These are phyloP conservation scores for Phytopythium ostracodes DNA, from an alignment of 352 stramenopile genomes.

Conservation along the genomic window DNA sequence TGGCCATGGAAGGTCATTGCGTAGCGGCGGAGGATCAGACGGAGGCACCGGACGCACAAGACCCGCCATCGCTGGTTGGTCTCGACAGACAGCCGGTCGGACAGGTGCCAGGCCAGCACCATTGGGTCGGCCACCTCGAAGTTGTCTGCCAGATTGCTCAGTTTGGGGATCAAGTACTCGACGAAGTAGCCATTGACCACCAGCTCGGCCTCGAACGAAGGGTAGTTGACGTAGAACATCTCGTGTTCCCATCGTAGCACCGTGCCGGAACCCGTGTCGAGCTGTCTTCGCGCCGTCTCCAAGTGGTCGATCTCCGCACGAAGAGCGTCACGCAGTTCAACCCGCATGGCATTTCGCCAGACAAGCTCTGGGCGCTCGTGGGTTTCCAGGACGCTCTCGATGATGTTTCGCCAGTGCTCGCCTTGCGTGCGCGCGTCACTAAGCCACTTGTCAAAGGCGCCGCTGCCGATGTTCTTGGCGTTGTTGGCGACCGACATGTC, in stretches of 20 bases:
- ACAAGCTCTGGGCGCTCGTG: conserved; percentile 73
- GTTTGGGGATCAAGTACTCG: conserved; percentile 61
- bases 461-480: conserved; percentile 27
- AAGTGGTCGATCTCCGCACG: conserved; percentile 38
- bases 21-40: conserved; percentile 67
- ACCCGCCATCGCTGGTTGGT: conserved; percentile 52
- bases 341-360: conserved; percentile 63
- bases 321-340: conserved; percentile 54
- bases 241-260: conserved; percentile 68
- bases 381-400: conserved; percentile 45
- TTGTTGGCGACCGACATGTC: conserved; percentile 30
- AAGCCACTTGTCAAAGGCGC: conserved; percentile 63
- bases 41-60: conserved; percentile 61
- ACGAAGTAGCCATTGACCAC: conserved; percentile 83
- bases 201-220: conserved; percentile 68
- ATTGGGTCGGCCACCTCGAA: conserved; percentile 74
- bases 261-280: conserved; percentile 14
- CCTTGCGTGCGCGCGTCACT: conserved; percentile 59
- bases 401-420: conserved; percentile 70
- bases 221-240: conserved; percentile 76
- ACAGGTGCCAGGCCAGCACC: conserved; percentile 78
- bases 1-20: conserved; percentile 79
- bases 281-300: conserved; percentile 10
- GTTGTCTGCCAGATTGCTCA: conserved; percentile 53
- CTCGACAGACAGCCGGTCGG: conserved; percentile 63